Evolutionary conservation across 2,329 filamentous ascomycete genomes (phyloP), one percentile per base, ranked within the genome.

Genomic region (Cladorrhinum sp.): DNA sequence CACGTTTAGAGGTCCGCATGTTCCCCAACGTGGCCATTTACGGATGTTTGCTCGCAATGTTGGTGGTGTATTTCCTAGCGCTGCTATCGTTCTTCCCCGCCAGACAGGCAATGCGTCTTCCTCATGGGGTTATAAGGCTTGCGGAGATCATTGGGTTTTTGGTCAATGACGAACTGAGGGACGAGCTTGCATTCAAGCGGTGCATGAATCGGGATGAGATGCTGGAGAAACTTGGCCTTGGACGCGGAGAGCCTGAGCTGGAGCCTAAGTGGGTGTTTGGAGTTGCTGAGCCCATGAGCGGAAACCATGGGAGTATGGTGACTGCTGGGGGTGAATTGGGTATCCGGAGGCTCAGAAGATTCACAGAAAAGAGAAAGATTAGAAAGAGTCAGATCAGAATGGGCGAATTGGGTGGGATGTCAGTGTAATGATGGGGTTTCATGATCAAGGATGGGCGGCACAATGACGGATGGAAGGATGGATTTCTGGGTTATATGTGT

Each of bases 71-170:
- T 74, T 78, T 87, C 10, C 66, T 85, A n/a, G 85, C 81, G 12
- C 78, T 93, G 55, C 70, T 84, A 48, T 74, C 84, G 5, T 76
- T 91, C 59, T 76, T 89, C 67, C 88, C 88, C 0, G 76, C 78
- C 12, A 82, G 90, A 13, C 76, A 78, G 48, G 78, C 81, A 41
- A 85, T 87, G 65, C 78, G 87, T 48, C 81, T 96, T 1, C 91
- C 92, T 0, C 92, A 96, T 71, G 81, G 81, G 4, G 86, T 90
- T 45, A 84, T 81, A 62, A 91, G 84, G 51, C 79, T 96, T 18
- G 89, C 90, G 1, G 91, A 93, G 71, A 79, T 93, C 22, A 82
- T 96, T 66, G 88, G 86, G 69, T 93, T 93, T 71, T 79, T 93
- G 48, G 86, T 90, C 61, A 87, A 88, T 66, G 87, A 87, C 49